Conservation (phyloP, 176 grass and related monocot species). For the Pharus latifolius region DNA sequence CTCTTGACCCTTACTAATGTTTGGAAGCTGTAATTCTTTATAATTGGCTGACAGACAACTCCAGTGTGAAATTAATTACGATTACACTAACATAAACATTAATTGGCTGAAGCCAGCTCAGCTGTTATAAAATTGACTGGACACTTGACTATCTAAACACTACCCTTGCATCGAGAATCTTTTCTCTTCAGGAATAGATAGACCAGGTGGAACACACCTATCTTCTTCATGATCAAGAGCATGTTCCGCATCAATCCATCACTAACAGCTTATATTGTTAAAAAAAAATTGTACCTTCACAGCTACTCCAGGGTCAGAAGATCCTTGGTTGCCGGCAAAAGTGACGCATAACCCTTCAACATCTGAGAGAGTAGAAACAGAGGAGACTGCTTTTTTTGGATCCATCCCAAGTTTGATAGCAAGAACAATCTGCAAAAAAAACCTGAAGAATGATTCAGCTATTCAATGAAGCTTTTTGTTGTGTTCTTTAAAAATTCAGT, state of each 20-base stretch:
- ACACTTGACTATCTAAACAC: no score
- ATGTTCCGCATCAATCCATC: background rate
- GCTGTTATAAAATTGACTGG: no score
- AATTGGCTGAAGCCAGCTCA: no score
- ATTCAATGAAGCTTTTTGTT: no score
- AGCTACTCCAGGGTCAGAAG: constrained; percentile 69
- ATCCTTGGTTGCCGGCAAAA: constrained; percentile 62
- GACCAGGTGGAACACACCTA: background rate
- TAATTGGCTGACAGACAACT: background rate
- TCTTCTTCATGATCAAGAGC: background rate
- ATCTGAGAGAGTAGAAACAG: constrained; percentile 76
- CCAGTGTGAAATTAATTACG: no score
- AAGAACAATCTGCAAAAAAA: constrained; percentile 68
- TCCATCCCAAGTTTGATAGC: constrained; percentile 83
- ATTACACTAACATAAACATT: no score
- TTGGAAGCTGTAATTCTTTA: background rate
- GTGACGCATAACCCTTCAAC: constrained; percentile 70
- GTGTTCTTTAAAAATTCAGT: background rate
- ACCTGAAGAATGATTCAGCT: background rate
- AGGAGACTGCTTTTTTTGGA: constrained; percentile 41
- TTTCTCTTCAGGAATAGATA: background rate
- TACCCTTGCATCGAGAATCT: background rate
- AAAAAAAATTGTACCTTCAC: constrained; percentile 48
- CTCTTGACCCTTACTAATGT: background rate
- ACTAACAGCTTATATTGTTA: background rate